Evolutionary conservation across 1,139 yeast species (phyloP), one percentile per base, ranked within the genome.

Genomic region (Zhuliangozyma blackwelliae): DNA sequence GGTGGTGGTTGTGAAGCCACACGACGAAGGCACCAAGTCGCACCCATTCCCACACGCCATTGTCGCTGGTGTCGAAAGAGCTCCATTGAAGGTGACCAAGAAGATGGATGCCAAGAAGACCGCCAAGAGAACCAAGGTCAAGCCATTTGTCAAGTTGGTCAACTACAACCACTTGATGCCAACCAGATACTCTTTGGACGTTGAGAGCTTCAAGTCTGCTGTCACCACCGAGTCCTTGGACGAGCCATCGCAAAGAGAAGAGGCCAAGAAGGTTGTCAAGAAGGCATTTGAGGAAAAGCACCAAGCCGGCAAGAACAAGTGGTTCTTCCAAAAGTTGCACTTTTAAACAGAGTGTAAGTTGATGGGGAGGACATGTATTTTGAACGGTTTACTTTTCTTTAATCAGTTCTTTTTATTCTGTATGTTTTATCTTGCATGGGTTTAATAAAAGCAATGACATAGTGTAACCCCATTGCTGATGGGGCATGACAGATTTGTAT

Each of bases 151-250:
- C 78, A 94, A 92, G 82, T 90, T 87, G 67, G 82, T 94, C 71
- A 94, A 94, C 97, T 94, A 90, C 96, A 90, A 89, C 92, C 99
- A 94, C 76, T 80, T 94, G 73, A 84, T 94, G 95, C 98, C 98
- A 79, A 94, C 99, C 65, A 92, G 99, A 82, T 94, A 94, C 87
- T 82, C 96, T 48, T 82, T 94, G 65, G 97, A 92, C 69, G 94
- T 92, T 62, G 97, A 92, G 71, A 75, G 90, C 57, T 83, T 94
- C 82, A 92, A 92, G 82, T 65, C 85, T 61, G 85, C 81, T 63
- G 88, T 94, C 64, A 76, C 96, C 57, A 76, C 94, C 57, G 97
- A 90, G 72, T 80, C 97, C 63, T 86, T 94, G 72, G 82, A 80
- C 68, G 97, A 94, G 81, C 96, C 97, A 75, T 79, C 97, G 55